Evolutionary conservation across 1,284 basidiomycete genomes (phyloP).

Genomic region (Pseudozyma flocculosa): DNA sequence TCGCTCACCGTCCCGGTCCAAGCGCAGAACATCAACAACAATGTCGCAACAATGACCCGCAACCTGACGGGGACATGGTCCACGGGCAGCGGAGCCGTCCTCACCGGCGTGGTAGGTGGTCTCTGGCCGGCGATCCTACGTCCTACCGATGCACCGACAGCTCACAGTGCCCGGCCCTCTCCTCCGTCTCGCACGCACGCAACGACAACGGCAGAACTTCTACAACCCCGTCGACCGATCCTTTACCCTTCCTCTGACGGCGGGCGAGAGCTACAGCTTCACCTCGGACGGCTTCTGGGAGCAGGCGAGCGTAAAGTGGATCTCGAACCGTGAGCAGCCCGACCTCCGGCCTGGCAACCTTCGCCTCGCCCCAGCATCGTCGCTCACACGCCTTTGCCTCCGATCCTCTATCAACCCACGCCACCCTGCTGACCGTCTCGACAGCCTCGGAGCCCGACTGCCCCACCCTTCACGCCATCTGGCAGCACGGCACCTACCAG

Average conservation of each 20-base stretch:
- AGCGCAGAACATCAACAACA: not conserved
- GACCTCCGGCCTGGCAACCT: too few relatives aligned
- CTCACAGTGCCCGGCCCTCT: conserved; percentile 24
- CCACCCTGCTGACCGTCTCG: not conserved
- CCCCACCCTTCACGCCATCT: conserved; percentile 47
- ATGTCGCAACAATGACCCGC: not conserved
- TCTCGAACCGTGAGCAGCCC: conserved; percentile 32
- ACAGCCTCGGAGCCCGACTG: conserved; percentile 43
- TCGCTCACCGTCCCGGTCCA: not conserved
- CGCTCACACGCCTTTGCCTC: too few relatives aligned
- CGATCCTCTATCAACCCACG: not conserved
- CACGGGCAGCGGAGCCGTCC: conserved; percentile 42
- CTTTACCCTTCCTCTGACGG: conserved; percentile 44
- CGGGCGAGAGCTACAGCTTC: conserved; percentile 53
- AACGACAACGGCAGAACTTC: conserved; percentile 12
- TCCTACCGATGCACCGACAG: conserved; percentile 11
- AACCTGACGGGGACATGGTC: conserved; percentile 46
- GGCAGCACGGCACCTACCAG: conserved; percentile 54
- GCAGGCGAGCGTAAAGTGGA: conserved; percentile 44
- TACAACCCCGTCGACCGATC: conserved; percentile 50
- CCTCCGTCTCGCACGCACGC: conserved; percentile 2
- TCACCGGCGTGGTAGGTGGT: conserved; percentile 41
- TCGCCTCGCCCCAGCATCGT: too few relatives aligned
- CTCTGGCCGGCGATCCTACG: not conserved
- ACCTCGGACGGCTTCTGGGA: conserved; percentile 54